Evolutionary conservation across 345 rosid genomes (phyloP), one percentile per base, ranked within the genome.

Genomic region (Eucalyptus fibrosa): DNA sequence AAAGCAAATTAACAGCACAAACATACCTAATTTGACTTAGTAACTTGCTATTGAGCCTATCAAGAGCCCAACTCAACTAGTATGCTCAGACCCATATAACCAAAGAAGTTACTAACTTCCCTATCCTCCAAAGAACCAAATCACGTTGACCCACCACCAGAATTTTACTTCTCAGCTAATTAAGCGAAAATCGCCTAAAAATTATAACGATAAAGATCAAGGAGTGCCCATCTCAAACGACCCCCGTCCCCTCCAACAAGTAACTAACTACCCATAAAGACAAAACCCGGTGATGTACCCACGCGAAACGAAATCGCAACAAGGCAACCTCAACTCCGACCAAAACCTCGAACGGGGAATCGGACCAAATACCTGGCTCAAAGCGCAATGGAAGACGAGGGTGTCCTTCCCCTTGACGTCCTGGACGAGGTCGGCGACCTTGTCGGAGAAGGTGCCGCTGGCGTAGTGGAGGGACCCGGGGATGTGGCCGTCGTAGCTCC

Each of bases 401-500:
- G 99, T 97, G 90, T 97, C 99, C 93, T 97, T 97, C 55, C 97
- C 98, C 89, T 94, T 93, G 86, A 96, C 96, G 47, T 95, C 92
- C 65, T 94, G 97, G 88, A 97, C 89, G 72, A 97, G 96, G 93
- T 95, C 91, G 90, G 99, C 88, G 92, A 97, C 96, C 95, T 90
- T 95, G 80, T 97, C 96, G 77, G 91, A 91, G 92, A 97, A 97
- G 9, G 89, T 88, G 88, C 90, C 93, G 91, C 98, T 97, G 3
- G 99, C 95, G 89, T 93, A 97, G 93, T 97, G 99, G 87, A 95
- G 92, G 5, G 99, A 95, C 47, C 99, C 99, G 23, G 95, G 94
- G 86, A 97, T 97, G 90, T 97, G 99, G 87, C 99, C 99, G 86
- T 97, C 99, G 92, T 94, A 96, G 87, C 94, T 97, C 94, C 99